Base-by-base conservation (phyloP, 1,139 yeast genomes). In the Debaryomyces sp. region DNA sequence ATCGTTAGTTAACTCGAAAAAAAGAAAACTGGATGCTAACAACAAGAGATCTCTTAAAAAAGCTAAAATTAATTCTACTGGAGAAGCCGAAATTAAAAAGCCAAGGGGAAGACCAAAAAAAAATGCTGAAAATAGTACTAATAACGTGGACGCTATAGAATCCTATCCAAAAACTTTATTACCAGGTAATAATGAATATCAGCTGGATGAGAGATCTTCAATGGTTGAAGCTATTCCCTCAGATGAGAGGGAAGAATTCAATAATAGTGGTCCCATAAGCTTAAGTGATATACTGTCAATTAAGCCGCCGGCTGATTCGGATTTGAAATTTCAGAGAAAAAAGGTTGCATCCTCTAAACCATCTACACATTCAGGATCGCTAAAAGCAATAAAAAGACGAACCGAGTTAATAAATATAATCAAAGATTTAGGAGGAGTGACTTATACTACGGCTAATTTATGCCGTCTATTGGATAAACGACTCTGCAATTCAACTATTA, bases 391-490 rank as follows among this genome's bases (percentile, higher is more conserved):
- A 6, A 66, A 58, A 50, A 67, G 85, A 52, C 60, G 80, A 37
- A 57, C 58, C 2, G 67, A 59, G 13, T 50, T 78, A 26, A 41
- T 76, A 7, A 65, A 71, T 5, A 54, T 76, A 1, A 64, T 79
- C 2, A 68, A 71, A 43, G 69, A 67, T 26, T 53, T 62, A 5
- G 81, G 78, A 4, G 82, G 82, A n/a, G 75, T 73, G 0, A 63
- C 73, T 0, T 66, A 67, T 45, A 71, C 77, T 10, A 63, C 70
- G 10, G 65, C 69, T 1, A 64, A 63, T 13, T 62, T 80, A 21
- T 61, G 73, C 41, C 63, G 75, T 18, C 48, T 52, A 9, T 52
- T 81, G 15, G 81, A 80, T 44, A 59, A 62, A 40, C 50, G 57
- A 13, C 56, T 80, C 43, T 70, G 70, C 3, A 63, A 61, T 22